Evolutionary conservation across 192 early-diverging fungal genomes (phyloP).

Genomic region (Linnemannia hyalina): DNA sequence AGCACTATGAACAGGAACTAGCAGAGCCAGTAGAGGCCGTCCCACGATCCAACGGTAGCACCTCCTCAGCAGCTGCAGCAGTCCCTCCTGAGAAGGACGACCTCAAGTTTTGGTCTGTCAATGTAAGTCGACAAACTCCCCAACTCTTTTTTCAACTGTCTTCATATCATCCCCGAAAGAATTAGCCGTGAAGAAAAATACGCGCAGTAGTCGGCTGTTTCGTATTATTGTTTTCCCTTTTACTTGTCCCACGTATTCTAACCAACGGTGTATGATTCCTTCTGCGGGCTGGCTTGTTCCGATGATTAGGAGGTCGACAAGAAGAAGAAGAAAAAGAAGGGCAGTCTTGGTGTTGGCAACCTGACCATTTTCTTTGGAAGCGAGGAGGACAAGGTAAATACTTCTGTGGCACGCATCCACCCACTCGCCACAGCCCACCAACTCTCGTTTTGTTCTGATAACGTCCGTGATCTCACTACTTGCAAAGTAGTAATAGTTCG

Average conservation of each 20-base stretch:
- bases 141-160: slow-evolving; percentile 8
- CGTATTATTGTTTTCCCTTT: not conserved
- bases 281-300: not conserved
- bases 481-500: not conserved
- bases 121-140: slow-evolving; percentile 33
- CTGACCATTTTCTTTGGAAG: slow-evolving; percentile 71
- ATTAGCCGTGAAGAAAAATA: not conserved
- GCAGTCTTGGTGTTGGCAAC: slow-evolving; percentile 76
- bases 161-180: not conserved
- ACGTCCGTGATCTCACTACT: not conserved
- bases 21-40: slow-evolving; percentile 21
- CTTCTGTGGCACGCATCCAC: not conserved
- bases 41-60: slow-evolving; percentile 35
- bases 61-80: slow-evolving; percentile 19
- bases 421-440: not conserved
- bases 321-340: slow-evolving; percentile 79
- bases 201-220: not conserved
- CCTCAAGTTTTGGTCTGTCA: slow-evolving; percentile 64
- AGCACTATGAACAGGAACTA: slow-evolving; percentile 33
- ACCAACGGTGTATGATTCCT: not conserved
- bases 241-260: not conserved
- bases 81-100: slow-evolving; percentile 52
- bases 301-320: slow-evolving; percentile 71
- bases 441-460: not conserved
- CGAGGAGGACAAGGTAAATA: slow-evolving; percentile 68